These are phyloP conservation scores for Ilyonectria robusta DNA, from an alignment of 2,329 filamentous ascomycete genomes.

Conservation along the genomic window DNA sequence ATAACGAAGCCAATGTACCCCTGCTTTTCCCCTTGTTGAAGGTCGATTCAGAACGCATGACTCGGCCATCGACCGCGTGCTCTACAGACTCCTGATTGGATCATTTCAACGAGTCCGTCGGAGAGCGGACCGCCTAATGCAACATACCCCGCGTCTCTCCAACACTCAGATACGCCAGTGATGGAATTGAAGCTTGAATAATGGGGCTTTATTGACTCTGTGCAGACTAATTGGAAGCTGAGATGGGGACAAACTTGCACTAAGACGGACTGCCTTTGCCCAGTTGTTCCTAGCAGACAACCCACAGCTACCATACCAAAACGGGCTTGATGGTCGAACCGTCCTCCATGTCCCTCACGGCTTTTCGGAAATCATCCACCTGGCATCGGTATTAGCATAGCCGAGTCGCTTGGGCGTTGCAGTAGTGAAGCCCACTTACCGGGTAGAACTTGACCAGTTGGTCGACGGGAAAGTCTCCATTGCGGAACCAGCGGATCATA, in stretches of 20 bases:
- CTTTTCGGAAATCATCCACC: constrained; percentile 1
- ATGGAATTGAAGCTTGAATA: neutral
- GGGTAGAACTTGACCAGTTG: constrained; percentile 20
- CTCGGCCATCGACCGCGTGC: too few species aligned
- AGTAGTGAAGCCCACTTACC: neutral
- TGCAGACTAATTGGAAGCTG: neutral
- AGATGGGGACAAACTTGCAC: neutral
- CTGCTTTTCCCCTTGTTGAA: too few species aligned
- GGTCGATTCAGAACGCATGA: too few species aligned
- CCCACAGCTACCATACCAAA: neutral
- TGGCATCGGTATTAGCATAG: neutral
- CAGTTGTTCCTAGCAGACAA: neutral
- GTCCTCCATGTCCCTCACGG: constrained; percentile 7
- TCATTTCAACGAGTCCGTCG: too few species aligned
- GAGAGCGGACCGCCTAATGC: neutral
- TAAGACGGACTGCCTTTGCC: neutral
- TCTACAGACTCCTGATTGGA: neutral
- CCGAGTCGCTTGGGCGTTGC: neutral
- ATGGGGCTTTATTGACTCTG: neutral
- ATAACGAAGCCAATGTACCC: too few species aligned
- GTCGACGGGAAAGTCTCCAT: constrained; percentile 15
- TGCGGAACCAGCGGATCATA: constrained; percentile 18
- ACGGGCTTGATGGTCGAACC: constrained; percentile 6
- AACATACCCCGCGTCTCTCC: neutral
- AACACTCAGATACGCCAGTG: neutral